phyloP scores from a whole-genome alignment of 2,329 filamentous ascomycete genomes.

The Apiospora koreana region DNA sequence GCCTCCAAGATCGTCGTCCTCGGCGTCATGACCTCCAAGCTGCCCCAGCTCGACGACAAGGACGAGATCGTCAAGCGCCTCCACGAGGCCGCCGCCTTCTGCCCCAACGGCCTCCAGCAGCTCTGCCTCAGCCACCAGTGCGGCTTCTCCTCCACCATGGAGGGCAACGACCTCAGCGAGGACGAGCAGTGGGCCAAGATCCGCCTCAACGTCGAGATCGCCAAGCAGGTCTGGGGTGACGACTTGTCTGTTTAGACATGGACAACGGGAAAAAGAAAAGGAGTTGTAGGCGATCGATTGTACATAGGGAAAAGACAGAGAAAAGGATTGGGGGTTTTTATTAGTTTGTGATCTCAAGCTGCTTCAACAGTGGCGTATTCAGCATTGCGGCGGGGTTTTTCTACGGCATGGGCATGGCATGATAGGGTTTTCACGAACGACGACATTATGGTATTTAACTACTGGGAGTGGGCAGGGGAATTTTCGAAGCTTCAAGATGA shows the following conservation, averaged over 20 bases:
- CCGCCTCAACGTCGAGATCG: conserved; percentile 54
- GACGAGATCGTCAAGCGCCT: conserved; percentile 40
- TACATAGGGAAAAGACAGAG: neutral
- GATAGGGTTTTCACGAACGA: neutral
- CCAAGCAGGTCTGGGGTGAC: conserved; percentile 57
- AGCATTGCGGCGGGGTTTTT: conserved; percentile 12
- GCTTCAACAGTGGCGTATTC: conserved; percentile 14
- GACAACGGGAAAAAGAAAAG: neutral
- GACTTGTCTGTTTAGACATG: conserved; percentile 34
- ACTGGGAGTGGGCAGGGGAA: neutral
- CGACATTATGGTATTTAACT: conserved; percentile 5
- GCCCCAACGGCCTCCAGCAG: conserved; percentile 54
- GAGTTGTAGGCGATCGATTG: neutral
- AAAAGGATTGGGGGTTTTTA: neutral
- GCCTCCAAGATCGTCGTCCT: conserved; percentile 56
- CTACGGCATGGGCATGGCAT: neutral
- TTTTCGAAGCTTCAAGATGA: neutral
- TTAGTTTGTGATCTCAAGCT: conserved; percentile 8
- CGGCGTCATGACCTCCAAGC: conserved; percentile 57
- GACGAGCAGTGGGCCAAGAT: conserved; percentile 62
- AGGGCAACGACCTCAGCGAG: conserved; percentile 57
- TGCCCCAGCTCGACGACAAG: conserved; percentile 55
- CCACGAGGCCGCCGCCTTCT: conserved; percentile 46
- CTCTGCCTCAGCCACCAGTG: conserved; percentile 59
- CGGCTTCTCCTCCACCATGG: conserved; percentile 56